Evolutionary conservation across 305 asterid genomes (phyloP), one percentile per base, ranked within the genome.

Genomic region (Solanum hybrid): DNA sequence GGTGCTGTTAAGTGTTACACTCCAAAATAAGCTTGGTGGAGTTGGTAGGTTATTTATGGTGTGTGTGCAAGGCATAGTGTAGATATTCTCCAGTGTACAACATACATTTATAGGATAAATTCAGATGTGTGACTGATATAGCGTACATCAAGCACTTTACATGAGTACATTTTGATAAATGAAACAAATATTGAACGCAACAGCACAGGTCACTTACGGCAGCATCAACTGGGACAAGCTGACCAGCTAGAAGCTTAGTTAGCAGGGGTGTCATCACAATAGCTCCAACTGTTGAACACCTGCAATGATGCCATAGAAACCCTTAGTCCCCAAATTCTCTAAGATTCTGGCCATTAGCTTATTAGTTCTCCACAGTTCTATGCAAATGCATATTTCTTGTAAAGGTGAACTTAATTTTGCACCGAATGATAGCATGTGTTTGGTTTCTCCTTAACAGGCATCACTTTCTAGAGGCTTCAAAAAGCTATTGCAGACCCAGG

Each of bases 201-300:
- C 82, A 90, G 86, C 90, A 88, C 16, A 89, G 16, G 87, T 80
- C 75, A 88, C 98, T 93, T 94, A 97, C 99, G 32, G 98, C 98
- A 35, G 99, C 99, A 94, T 97, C 99, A 88, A 97, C 99, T 6
- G 99, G 99, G 90, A 97, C 99, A 90, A 97, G 99, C 90, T 97
- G 99, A 89, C 99, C 99, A 0, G 99, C 99, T 87, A 97, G 94
- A 91, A 97, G 97, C 93, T 96, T 95, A 17, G 99, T 97, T 64
- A 97, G 95, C 89, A 97, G 98, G 5, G 99, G 99, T 13, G 99
- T 97, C 99, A 97, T 95, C 80, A 97, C 88, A 92, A 96, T 97
- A 89, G 99, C 99, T 86, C 99, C 99, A 88, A 97, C 94, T 81
- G 99, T 96, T 40, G 99, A 97, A 91, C 99, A 97, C 88, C 99